Percentiles rank a stretch among this genome's conserved stretches.
These are phyloP conservation scores for Mrakiaceae sp. DNA, from an alignment of 1,284 basidiomycete genomes.

Conservation along the genomic window DNA sequence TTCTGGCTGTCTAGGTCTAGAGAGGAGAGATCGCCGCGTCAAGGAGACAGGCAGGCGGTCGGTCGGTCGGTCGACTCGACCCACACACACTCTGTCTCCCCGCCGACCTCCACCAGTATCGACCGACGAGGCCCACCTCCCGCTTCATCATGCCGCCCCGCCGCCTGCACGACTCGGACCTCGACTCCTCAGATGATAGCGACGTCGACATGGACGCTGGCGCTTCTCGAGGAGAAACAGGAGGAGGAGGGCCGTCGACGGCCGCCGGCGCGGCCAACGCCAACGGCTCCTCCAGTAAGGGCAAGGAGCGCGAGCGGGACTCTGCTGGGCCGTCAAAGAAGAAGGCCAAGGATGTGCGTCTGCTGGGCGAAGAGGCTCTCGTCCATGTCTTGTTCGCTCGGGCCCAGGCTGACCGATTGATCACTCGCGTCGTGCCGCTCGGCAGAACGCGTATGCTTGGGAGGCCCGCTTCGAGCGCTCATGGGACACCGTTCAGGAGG, in stretches of 20 bases:
- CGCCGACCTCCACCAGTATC: too few relatives aligned
- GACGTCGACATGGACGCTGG: conserved; percentile 23
- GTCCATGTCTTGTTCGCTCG: neutral
- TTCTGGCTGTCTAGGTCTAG: too few relatives aligned
- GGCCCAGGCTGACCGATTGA: neutral
- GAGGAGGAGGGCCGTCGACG: neutral
- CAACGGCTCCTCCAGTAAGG: conserved; percentile 6
- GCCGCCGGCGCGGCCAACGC: conserved; percentile 7
- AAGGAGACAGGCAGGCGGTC: too few relatives aligned
- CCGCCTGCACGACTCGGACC: neutral
- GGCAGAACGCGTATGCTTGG: conserved; percentile 60
- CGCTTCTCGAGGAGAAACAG: too few relatives aligned
- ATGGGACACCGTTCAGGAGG: conserved; percentile 95
- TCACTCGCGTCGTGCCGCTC: too few relatives aligned
- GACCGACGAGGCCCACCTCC: too few relatives aligned
- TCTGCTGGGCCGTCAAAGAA: conserved; percentile 36
- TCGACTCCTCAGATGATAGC: neutral
- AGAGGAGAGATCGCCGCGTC: too few relatives aligned
- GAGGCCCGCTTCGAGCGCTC: conserved; percentile 87
- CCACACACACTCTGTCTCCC: too few relatives aligned
- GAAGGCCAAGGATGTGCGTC: conserved; percentile 35
- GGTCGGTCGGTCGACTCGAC: too few relatives aligned
- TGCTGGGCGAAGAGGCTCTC: neutral
- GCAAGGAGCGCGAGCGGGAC: conserved; percentile 29
- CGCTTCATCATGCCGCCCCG: too few relatives aligned